Base-by-base conservation (phyloP, 108 stramenopile species). In the Cyclotella kingstonii region DNA sequence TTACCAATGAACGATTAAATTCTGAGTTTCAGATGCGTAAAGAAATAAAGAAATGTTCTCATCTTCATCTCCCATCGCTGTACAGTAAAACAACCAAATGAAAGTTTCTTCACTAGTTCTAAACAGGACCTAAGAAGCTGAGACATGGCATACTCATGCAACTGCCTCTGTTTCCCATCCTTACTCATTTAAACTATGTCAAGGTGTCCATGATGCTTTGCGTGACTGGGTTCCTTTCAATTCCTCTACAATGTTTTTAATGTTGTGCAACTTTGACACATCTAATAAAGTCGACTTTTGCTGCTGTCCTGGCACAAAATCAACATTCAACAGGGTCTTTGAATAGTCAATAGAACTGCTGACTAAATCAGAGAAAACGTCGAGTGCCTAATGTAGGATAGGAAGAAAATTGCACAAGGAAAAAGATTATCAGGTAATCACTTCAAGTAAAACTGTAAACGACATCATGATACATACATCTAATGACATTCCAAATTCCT, bases 271-370 rank as follows among this genome's bases (percentile, higher is more conserved):
- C n/a, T 83, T 60, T 15, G 67, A 38, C 14, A 81, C 21, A 52
- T 93, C 73, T 22, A 93, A 50, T 22, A 82, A 45, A 12, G 73
- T 54, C 9, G 66, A 58, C 7, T 49, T 17, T 7, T 28, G 65
- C 36, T 48, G 81, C 75, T 61, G 78, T 54, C 48, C 86, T 39
- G 66, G 89, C 81, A 71, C 85, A 72, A 48, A 82, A 76, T 52
- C 47, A 26, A 67, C 74, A 47, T 76, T 76, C 0, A 60, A 49
- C 7, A 61, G 87, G 65, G 69, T 85, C 82, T 93, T 87, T 0
- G 81, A 81, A 58, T 89, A 93, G 55, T 88, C 92, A 15, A 93
- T 79, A 0, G 89, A 84, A 50, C 85, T 87, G 14, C 57, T 61
- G 1, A 89, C 54, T 21, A 93, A 50, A 25, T 90, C 89, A 0